A percentile compares a stretch with the other conserved stretches of the same genome.
phyloP scores from a whole-genome alignment of 2,329 filamentous ascomycete species.

The Leptographium wingfieldii region DNA sequence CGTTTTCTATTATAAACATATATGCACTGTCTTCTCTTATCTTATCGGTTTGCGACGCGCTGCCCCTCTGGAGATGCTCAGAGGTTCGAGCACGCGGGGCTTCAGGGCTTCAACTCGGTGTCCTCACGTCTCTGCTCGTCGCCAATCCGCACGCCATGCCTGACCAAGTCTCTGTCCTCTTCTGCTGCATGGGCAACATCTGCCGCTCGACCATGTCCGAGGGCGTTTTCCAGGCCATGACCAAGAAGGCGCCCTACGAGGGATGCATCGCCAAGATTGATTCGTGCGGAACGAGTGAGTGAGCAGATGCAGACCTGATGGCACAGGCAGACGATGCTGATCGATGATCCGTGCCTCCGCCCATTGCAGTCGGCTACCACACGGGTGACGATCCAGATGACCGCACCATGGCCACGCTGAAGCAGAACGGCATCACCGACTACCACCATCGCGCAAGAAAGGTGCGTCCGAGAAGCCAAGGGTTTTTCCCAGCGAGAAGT shows the following conservation, averaged over 20 bases:
- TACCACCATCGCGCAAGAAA: constrained; percentile 70
- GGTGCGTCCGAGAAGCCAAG: constrained; percentile 26
- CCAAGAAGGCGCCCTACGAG: constrained; percentile 46
- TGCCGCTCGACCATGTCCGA: constrained; percentile 93
- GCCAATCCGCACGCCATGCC: constrained; percentile 12
- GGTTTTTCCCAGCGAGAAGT: neutral
- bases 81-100: too few relatives aligned
- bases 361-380: constrained; percentile 64
- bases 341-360: too few relatives aligned
- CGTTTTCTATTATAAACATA: too few relatives aligned
- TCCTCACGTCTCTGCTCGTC: neutral
- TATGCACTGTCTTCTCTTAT: too few relatives aligned
- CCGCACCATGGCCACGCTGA: constrained; percentile 70
- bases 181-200: constrained; percentile 96
- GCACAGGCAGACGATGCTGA: neutral
- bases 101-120: neutral
- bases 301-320: neutral
- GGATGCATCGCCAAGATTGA: constrained; percentile 57
- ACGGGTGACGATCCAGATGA: constrained; percentile 62
- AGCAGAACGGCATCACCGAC: constrained; percentile 58
- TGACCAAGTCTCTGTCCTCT: constrained; percentile 57
- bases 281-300: constrained; percentile 61
- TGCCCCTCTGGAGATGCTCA: neutral
- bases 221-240: constrained; percentile 71
- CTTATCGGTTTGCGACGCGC: neutral